phyloP scores from a whole-genome alignment of 306 rosid genomes.

The Cicer bijugum region DNA sequence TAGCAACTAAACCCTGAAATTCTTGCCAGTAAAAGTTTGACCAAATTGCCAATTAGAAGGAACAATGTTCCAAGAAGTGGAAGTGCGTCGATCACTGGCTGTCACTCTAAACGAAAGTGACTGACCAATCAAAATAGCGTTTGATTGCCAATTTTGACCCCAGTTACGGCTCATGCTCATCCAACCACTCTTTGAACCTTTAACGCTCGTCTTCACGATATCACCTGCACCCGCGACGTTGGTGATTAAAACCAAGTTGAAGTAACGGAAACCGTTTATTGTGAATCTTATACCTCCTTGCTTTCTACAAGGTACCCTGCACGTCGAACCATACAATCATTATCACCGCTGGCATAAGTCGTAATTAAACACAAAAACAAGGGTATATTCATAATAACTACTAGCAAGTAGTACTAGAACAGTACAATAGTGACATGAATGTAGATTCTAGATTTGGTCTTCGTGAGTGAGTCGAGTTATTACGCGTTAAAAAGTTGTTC shows the following conservation, averaged over 20 bases:
- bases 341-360: neutral
- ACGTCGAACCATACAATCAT: neutral
- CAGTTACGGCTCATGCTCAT: constrained; percentile 81
- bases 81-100: constrained; percentile 69
- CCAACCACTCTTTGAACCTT: constrained; percentile 74
- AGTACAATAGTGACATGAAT: neutral
- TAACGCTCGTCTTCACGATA: constrained; percentile 60
- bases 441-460: constrained; percentile 1
- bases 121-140: constrained; percentile 67
- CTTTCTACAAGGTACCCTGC: constrained; percentile 73
- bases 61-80: constrained; percentile 71
- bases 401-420: too few species aligned
- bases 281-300: constrained; percentile 82
- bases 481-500: constrained; percentile 28
- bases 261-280: constrained; percentile 76
- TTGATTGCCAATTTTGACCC: constrained; percentile 96
- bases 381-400: neutral
- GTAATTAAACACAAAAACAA: constrained; percentile 27
- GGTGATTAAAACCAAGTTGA: constrained; percentile 74
- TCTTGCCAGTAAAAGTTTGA: constrained; percentile 77
- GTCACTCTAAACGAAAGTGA: constrained; percentile 82
- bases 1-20: constrained; percentile 56
- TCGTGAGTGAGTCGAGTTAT: constrained; percentile 26
- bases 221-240: constrained; percentile 94
- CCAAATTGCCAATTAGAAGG: constrained; percentile 85